Conservation (phyloP, 192 early-diverging fungal genomes). For the Mortierella antarctica region DNA sequence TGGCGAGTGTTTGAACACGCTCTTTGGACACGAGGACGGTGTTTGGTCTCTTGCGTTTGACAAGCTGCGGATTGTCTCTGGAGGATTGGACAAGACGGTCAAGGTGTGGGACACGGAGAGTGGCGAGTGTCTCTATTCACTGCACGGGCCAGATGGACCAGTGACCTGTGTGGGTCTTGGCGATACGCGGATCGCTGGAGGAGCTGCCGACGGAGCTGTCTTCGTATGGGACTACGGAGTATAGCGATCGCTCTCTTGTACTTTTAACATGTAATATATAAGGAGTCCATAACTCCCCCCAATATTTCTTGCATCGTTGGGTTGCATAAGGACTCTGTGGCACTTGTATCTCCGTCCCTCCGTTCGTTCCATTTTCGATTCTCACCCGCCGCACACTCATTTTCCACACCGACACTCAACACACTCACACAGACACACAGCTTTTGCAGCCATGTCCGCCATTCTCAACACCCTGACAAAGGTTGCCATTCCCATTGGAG, state of each 20-base stretch:
- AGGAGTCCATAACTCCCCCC: too few species aligned
- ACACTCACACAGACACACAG: background rate
- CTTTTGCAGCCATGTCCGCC: slow-evolving; percentile 54
- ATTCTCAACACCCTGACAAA: slow-evolving; percentile 81
- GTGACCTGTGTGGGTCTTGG: slow-evolving; percentile 86
- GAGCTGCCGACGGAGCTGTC: slow-evolving; percentile 84
- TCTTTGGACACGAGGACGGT: slow-evolving; percentile 86
- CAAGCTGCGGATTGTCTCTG: slow-evolving; percentile 74
- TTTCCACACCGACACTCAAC: background rate
- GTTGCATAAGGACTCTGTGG: too few species aligned
- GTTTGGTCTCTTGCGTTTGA: slow-evolving; percentile 84
- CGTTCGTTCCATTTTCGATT: too few species aligned
- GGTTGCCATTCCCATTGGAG: slow-evolving; percentile 81
- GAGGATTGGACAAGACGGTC: slow-evolving; percentile 75
- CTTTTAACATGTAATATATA: too few species aligned
- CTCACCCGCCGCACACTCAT: slow-evolving; percentile 2
- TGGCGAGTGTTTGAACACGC: slow-evolving; percentile 77
- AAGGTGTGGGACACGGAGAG: slow-evolving; percentile 84
- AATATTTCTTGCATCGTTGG: too few species aligned
- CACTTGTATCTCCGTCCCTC: too few species aligned
- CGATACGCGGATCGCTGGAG: slow-evolving; percentile 90
- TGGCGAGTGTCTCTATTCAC: slow-evolving; percentile 71
- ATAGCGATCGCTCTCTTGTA: too few species aligned
- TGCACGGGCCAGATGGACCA: slow-evolving; percentile 71
- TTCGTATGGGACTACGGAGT: slow-evolving; percentile 85